A percentile compares a stretch with the other conserved stretches of the same genome.
Evolutionary conservation across 768 basidiomycete species (phyloP).

Genomic region (Gloeopeniophorella convolvens): DNA sequence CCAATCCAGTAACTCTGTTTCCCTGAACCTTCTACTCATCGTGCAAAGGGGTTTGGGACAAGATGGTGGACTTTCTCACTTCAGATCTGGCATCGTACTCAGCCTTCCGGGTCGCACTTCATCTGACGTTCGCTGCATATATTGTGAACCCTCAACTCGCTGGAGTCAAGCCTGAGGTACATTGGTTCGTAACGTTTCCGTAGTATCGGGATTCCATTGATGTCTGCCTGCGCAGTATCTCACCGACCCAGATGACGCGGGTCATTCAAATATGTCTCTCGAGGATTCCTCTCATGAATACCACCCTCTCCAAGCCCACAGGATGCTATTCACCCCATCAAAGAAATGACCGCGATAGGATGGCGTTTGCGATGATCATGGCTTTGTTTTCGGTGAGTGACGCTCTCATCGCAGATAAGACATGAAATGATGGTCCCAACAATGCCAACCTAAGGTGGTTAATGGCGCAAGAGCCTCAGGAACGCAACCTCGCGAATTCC

Average conservation of each 20-base stretch:
- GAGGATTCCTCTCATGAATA: neutral
- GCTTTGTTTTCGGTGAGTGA: constrained; percentile 20
- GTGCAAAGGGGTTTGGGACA: constrained; percentile 47
- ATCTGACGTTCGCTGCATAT: constrained; percentile 48
- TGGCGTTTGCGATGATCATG: constrained; percentile 20
- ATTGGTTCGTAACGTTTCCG: neutral
- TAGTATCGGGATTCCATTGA: constrained; percentile 13
- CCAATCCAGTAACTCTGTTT: neutral
- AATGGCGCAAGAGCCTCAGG: neutral
- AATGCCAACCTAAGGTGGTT: neutral
- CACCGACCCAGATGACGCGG: constrained; percentile 1
- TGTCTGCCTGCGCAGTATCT: neutral
- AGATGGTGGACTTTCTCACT: constrained; percentile 37
- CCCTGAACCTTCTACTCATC: constrained; percentile 13
- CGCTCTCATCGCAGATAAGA: neutral
- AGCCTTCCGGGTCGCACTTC: constrained; percentile 50
- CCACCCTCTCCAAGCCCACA: neutral
- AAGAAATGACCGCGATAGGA: constrained; percentile 7
- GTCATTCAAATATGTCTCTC: constrained; percentile 4
- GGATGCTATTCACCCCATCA: neutral
- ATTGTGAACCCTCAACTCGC: constrained; percentile 43
- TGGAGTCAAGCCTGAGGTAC: constrained; percentile 20
- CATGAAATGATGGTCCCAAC: too few species aligned
- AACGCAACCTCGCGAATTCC: constrained; percentile 1
- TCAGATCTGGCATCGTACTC: constrained; percentile 52